Base-by-base conservation (phyloP, 257 asterid species). In the Penstemon newberryi region DNA sequence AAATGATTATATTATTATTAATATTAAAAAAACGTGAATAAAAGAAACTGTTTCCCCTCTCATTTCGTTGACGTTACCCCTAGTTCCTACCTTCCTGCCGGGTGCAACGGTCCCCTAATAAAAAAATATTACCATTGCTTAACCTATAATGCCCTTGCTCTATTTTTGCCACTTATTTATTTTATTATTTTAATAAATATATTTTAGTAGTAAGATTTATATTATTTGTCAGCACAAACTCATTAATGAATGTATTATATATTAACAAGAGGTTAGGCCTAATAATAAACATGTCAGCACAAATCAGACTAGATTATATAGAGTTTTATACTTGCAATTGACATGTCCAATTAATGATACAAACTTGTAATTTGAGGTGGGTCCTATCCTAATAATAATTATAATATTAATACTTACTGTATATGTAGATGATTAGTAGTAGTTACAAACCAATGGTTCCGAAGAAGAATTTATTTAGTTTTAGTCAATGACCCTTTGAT, bases 31-130 rank as follows among this genome's bases (percentile, higher is more conserved):
- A 15, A 15, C 18, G 18, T 15, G 18, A 15, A 15, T 15, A 15
- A 15, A 18, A 19, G 19, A 58, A 79, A 72, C 75, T 63, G 70
- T 41, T 79, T 78, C 43, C 67, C 83, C 69, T 10, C 53, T 51
- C 71, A 71, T 74, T 61, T 66, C 51, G 77, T 67, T 56, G 58
- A 46, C 79, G 63, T 63, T 49, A 46, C 33, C 33, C 33, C 0
- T 25, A 7, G 3, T 19, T 25, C 68, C 71, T 11, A 40, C 66
- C 64, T 13, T 66, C 9, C 15, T 58, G 75, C 78, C 73, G 55
- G 45, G 63, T 64, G 80, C 75, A 72, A 75, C 61, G 73, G 78
- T 72, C 74, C 56, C 46, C 56, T 0, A 1, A 36, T 19, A 2
- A 7, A 6, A 43, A 61, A 40, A 65, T 59, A 60, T 12, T 38